A percentile compares a stretch with the other conserved stretches of the same genome.
These are phyloP conservation scores for Luzula sylvatica DNA, from an alignment of 176 grass and related monocot species.

Conservation along the genomic window DNA sequence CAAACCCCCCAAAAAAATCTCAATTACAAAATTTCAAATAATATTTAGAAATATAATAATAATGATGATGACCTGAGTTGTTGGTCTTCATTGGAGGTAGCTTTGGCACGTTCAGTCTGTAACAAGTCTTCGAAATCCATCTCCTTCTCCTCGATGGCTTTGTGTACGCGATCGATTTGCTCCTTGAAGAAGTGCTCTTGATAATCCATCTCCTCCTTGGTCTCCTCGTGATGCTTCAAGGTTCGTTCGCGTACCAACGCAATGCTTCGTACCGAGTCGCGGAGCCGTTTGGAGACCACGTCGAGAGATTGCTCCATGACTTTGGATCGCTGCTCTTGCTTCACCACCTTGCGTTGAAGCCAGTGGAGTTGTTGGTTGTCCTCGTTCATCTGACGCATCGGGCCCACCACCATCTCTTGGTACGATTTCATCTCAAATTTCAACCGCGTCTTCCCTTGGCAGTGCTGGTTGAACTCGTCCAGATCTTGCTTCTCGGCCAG, in stretches of 20 bases:
- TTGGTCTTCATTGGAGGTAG: background rate
- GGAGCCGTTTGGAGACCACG: slow-evolving; percentile 35
- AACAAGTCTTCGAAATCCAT: slow-evolving; percentile 37
- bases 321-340: slow-evolving; percentile 43
- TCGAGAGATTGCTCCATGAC: slow-evolving; percentile 44
- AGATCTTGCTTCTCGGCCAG: slow-evolving; percentile 74
- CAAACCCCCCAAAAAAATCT: background rate
- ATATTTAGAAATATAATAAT: background rate
- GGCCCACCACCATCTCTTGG: slow-evolving; percentile 75
- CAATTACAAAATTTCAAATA: too few relatives aligned
- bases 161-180: slow-evolving; percentile 54
- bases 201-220: slow-evolving; percentile 76
- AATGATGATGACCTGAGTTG: slow-evolving; percentile 26
- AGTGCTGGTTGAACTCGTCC: slow-evolving; percentile 59
- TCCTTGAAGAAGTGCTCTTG: slow-evolving; percentile 63
- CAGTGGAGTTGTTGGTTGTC: slow-evolving; percentile 67
- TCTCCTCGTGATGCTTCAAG: slow-evolving; percentile 50
- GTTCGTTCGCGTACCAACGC: slow-evolving; percentile 40
- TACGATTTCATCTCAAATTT: slow-evolving; percentile 80
- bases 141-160: slow-evolving; percentile 56
- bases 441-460: slow-evolving; percentile 49
- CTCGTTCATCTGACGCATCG: slow-evolving; percentile 80
- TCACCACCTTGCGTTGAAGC: slow-evolving; percentile 53
- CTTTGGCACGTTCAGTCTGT: slow-evolving; percentile 55
- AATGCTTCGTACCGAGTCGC: slow-evolving; percentile 39